phyloP scores from a whole-genome alignment of 2,329 filamentous ascomycete genomes.

The Lecanicillium sp. region DNA sequence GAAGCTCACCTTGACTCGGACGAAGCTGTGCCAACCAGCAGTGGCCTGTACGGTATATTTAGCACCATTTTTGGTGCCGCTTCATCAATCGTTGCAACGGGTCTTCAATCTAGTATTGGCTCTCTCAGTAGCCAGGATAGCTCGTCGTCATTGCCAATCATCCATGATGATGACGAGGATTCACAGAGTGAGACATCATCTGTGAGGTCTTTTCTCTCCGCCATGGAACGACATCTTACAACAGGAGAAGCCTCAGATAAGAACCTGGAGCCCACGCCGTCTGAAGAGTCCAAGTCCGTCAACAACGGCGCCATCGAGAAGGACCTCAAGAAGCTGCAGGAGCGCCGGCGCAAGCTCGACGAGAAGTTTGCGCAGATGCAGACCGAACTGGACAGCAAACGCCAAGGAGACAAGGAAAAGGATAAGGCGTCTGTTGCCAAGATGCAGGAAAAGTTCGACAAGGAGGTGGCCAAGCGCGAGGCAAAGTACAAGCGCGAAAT shows the following conservation, averaged over 20 bases:
- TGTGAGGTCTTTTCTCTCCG: conserved; percentile 41
- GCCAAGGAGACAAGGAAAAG: conserved; percentile 38
- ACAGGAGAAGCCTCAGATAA: conserved; percentile 20
- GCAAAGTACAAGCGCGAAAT: conserved; percentile 59
- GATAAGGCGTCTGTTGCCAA: conserved; percentile 46
- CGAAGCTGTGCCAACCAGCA: conserved; percentile 27
- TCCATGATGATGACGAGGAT: conserved; percentile 17
- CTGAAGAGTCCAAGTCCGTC: conserved; percentile 29
- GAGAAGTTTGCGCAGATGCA: conserved; percentile 52
- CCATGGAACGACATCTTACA: conserved; percentile 27
- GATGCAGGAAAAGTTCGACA: conserved; percentile 55
- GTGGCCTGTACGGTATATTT: conserved; percentile 49
- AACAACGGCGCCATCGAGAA: conserved; percentile 38
- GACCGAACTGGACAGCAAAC: conserved; percentile 36
- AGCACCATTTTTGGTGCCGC: conserved; percentile 44
- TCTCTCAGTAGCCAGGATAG: conserved; percentile 18
- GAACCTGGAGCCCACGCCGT: conserved; percentile 14
- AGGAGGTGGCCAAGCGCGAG: conserved; percentile 56
- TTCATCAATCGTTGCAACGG: conserved; percentile 35
- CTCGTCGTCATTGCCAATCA: conserved; percentile 16
- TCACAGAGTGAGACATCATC: conserved; percentile 36
- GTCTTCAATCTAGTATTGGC: conserved; percentile 22
- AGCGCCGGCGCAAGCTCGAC: conserved; percentile 53
- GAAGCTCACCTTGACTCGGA: conserved; percentile 17
- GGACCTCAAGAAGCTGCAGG: conserved; percentile 56